Conservation (phyloP, 805 yeast genomes). For the Kluyveromyces dobzhanskii region DNA sequence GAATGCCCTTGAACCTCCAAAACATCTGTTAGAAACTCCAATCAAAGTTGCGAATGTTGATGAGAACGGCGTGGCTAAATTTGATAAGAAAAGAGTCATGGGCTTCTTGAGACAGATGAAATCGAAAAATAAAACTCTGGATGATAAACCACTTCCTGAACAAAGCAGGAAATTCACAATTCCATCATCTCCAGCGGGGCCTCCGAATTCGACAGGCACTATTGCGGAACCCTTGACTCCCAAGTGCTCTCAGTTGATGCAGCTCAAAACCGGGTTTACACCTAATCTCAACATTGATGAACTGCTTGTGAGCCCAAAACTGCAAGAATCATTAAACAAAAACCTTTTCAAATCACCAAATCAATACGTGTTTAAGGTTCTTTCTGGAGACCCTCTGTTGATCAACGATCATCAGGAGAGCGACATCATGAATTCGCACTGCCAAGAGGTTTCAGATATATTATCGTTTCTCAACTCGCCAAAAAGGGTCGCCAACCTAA, state of each 20-base stretch:
- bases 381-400: conserved; percentile 27
- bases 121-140: conserved; percentile 7
- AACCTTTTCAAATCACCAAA: conserved; percentile 7
- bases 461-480: conserved; percentile 12
- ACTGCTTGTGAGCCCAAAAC: conserved; percentile 9
- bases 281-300: conserved; percentile 21
- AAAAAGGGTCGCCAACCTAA: conserved; percentile 14
- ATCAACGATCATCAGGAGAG: conserved; percentile 24
- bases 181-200: conserved; percentile 11
- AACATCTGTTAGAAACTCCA: conserved; percentile 1
- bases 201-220: conserved; percentile 7
- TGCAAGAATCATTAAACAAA: background rate
- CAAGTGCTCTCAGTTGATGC: conserved; percentile 12
- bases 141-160: conserved; percentile 2
- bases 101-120: conserved; percentile 25
- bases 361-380: conserved; percentile 24
- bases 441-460: conserved; percentile 3
- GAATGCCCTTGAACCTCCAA: conserved; percentile 1
- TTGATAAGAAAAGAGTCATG: conserved; percentile 22
- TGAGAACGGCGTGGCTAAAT: conserved; percentile 8
- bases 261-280: conserved; percentile 20
- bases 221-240: conserved; percentile 20
- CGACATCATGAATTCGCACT: conserved; percentile 4
- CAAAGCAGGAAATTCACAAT: background rate
- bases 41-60: conserved; percentile 3